These are phyloP conservation scores for Waltiozyma sp. DNA, from an alignment of 1,139 yeast genomes.

Conservation along the genomic window DNA sequence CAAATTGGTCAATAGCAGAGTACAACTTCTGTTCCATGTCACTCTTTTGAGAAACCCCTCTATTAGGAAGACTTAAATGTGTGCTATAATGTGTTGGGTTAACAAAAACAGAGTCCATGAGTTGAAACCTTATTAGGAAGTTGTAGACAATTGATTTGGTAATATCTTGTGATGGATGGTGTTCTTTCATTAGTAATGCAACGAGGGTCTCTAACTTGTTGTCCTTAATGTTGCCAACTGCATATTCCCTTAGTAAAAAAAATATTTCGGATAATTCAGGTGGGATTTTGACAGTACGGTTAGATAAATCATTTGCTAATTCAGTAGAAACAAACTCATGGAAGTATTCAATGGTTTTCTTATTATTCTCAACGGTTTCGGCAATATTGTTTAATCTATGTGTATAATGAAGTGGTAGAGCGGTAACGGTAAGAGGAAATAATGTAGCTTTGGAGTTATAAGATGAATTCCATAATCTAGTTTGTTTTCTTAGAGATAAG, in stretches of 20 bases:
- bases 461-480: slow-evolving; percentile 30
- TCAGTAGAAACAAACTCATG: slow-evolving; percentile 3
- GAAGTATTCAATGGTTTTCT: slow-evolving; percentile 12
- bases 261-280: slow-evolving; percentile 27
- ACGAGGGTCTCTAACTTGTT: slow-evolving; percentile 30
- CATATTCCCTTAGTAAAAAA: slow-evolving; percentile 36
- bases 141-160: slow-evolving; percentile 35
- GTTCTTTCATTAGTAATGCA: slow-evolving; percentile 20
- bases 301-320: not conserved
- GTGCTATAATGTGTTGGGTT: slow-evolving; percentile 41
- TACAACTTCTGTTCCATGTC: slow-evolving; percentile 35
- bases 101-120: slow-evolving; percentile 21
- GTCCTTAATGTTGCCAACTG: slow-evolving; percentile 36
- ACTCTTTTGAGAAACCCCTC: slow-evolving; percentile 28
- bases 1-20: slow-evolving; percentile 18
- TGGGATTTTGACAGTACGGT: slow-evolving; percentile 13
- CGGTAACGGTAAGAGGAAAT: slow-evolving; percentile 36
- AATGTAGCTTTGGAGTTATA: slow-evolving; percentile 19
- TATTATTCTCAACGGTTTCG: slow-evolving; percentile 22
- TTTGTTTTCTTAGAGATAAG: slow-evolving; percentile 36
- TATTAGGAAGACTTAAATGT: slow-evolving; percentile 30
- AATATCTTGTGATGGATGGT: slow-evolving; percentile 10
- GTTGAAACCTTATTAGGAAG: slow-evolving; percentile 25
- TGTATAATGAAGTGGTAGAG: slow-evolving; percentile 33
- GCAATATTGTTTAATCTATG: slow-evolving; percentile 24